Evolutionary conservation across 2,329 filamentous ascomycete genomes (phyloP), one percentile per base, ranked within the genome.

Genomic region (Stemphylium lycopersici): DNA sequence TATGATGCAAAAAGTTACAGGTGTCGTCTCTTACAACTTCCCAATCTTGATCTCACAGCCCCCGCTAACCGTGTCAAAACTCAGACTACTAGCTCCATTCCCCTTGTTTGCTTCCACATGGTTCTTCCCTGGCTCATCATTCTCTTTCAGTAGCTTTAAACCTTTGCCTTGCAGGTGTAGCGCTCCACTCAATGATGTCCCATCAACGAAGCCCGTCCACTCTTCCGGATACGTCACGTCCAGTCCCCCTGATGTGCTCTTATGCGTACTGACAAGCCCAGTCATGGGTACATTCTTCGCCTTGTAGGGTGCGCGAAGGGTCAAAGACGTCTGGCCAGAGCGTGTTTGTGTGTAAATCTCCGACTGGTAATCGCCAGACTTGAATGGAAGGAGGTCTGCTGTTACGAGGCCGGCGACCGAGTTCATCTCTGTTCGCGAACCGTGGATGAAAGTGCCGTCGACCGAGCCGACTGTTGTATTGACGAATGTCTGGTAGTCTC

Each of bases 141-240:
- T 68, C 46, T 71, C 56, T 4, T 63, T 58, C 7, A 73, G 43
- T 0, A 76, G 55, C 41, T 76, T 62, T 7, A 80, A 51, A 32
- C 73, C 74, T 22, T 71, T 68, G 2, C 78, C 78, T 16, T 67
- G 60, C n/a, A 79, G 54, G 39, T 69, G 67, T 29, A 80, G 52
- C 16, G 63, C 69, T 0, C 78, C 77, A 47, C 65, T 76, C 36
- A 69, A 50, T n/a, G 68, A 70, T 16, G 65, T 67, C 1, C 72
- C 78, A 16, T 75, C 67, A 1, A 80, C 61, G 26, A 59, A 56
- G 5, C 78, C 78, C 38, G 75, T 71, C 78, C 78, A 80, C 46
- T 75, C 72, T 32, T 75, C 63, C 3, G 78, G 77, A 54, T 80
- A 79, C 1, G 58, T 58, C 6, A 80, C 45, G 7, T 71, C 61